phyloP scores from a whole-genome alignment of 1,139 yeast species.

The Nakaseomyces sp. region DNA sequence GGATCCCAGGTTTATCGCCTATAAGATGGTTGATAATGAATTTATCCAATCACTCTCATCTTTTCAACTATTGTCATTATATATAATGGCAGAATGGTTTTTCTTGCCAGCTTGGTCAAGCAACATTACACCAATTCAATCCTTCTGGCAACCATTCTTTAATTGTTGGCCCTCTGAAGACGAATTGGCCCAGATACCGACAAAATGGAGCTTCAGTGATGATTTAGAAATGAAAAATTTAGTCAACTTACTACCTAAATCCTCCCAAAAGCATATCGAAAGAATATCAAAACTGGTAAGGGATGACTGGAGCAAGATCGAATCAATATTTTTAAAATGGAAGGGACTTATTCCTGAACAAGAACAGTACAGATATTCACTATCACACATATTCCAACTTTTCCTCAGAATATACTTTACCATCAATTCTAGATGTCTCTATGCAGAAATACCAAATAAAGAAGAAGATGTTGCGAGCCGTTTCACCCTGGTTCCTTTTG shows the following conservation, averaged over 20 bases:
- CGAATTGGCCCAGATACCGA: constrained; percentile 45
- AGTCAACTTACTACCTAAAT: constrained; percentile 24
- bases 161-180: constrained; percentile 44
- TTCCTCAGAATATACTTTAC: constrained; percentile 74
- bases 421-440: constrained; percentile 84
- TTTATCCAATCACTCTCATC: constrained; percentile 26
- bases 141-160: constrained; percentile 61
- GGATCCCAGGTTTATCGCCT: constrained; percentile 28
- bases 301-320: constrained; percentile 22
- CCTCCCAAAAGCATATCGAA: constrained; percentile 16
- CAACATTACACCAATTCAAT: constrained; percentile 32
- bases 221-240: constrained; percentile 10
- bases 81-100: constrained; percentile 39
- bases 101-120: constrained; percentile 24
- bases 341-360: not conserved
- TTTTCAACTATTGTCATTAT: constrained; percentile 40
- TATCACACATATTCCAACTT: constrained; percentile 28
- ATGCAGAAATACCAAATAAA: constrained; percentile 56
- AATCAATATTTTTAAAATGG: constrained; percentile 18
- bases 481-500: constrained; percentile 84
- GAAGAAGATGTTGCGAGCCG: constrained; percentile 42
- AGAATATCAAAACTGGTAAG: constrained; percentile 16
- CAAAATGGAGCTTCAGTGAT: constrained; percentile 38
- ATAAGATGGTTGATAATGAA: constrained; percentile 18
- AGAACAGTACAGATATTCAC: not conserved